Percentiles rank a stretch among this genome's conserved stretches.
Evolutionary conservation across 345 rosid genomes (phyloP).

Genomic region (Fremontodendron californicum): DNA sequence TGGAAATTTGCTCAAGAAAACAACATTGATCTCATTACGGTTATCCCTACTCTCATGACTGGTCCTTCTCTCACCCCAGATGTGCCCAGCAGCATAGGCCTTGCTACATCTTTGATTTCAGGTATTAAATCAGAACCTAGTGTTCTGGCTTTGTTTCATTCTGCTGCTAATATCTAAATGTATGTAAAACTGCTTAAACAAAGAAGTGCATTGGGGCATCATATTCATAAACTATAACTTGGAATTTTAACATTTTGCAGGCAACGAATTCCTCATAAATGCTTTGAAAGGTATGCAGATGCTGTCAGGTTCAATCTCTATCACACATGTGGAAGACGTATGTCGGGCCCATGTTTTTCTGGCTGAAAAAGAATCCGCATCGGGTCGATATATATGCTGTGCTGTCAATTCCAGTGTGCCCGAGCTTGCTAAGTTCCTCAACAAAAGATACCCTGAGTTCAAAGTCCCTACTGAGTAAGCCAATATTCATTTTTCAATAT

Average conservation of each 20-base stretch:
- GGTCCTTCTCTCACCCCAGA: constrained; percentile 57
- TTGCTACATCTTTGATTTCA: constrained; percentile 55
- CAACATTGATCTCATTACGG: constrained; percentile 63
- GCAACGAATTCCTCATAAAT: constrained; percentile 50
- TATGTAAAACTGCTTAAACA: background rate
- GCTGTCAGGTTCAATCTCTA: constrained; percentile 78
- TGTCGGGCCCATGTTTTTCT: constrained; percentile 78
- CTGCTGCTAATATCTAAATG: background rate
- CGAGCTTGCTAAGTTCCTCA: constrained; percentile 58
- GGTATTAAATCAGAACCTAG: constrained; percentile 31
- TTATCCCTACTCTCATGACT: constrained; percentile 63
- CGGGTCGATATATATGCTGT: constrained; percentile 77
- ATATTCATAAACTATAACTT: background rate
- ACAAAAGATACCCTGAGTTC: constrained; percentile 58
- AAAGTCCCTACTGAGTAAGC: constrained; percentile 67
- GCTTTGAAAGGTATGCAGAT: constrained; percentile 80
- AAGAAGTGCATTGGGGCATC: background rate
- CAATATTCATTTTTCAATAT: background rate
- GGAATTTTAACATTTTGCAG: constrained; percentile 34
- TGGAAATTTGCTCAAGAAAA: constrained; percentile 63
- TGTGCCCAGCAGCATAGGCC: constrained; percentile 55
- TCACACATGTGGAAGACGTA: constrained; percentile 72
- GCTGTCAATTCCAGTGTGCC: constrained; percentile 61
- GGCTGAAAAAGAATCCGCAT: constrained; percentile 77
- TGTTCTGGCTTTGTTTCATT: background rate